Evolutionary conservation across 768 basidiomycete genomes (phyloP).

Genomic region (Atractiella rhizophila): DNA sequence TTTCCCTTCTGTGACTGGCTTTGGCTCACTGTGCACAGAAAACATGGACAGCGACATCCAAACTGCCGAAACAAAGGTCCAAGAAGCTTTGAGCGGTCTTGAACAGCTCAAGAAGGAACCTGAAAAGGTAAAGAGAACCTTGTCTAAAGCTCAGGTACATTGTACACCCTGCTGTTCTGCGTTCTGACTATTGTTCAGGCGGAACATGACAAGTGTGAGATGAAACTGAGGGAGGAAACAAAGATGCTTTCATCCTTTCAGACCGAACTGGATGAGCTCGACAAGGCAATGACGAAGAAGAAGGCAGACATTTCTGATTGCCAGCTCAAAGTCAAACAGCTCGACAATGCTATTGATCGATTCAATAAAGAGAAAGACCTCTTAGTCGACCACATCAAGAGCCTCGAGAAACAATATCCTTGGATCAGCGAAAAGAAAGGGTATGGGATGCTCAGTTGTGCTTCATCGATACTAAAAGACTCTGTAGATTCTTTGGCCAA

Average conservation of each 20-base stretch:
- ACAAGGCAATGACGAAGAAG: constrained; percentile 54
- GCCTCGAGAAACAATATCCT: constrained; percentile 52
- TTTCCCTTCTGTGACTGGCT: background rate
- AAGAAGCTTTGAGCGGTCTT: constrained; percentile 28
- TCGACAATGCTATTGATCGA: constrained; percentile 42
- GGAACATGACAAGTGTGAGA: constrained; percentile 37
- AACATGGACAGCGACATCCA: constrained; percentile 55
- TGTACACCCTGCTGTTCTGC: too few relatives aligned
- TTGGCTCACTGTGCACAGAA: constrained; percentile 26
- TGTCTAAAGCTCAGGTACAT: background rate
- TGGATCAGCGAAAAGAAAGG: constrained; percentile 76
- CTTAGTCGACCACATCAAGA: constrained; percentile 30
- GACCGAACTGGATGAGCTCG: constrained; percentile 59
- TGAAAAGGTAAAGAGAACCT: constrained; percentile 26
- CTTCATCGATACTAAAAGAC: background rate
- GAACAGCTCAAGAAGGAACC: constrained; percentile 39
- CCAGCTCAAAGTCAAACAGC: constrained; percentile 37
- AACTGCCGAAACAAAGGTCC: constrained; percentile 26
- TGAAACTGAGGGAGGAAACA: constrained; percentile 53
- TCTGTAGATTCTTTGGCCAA: constrained; percentile 53
- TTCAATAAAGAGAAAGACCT: constrained; percentile 40
- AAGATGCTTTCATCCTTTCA: constrained; percentile 72
- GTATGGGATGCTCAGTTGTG: constrained; percentile 28
- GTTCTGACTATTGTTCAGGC: constrained; percentile 23
- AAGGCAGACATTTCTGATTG: constrained; percentile 42